phyloP scores from a whole-genome alignment of 2,329 filamentous ascomycete species.

The Dactylellina cionopaga region DNA sequence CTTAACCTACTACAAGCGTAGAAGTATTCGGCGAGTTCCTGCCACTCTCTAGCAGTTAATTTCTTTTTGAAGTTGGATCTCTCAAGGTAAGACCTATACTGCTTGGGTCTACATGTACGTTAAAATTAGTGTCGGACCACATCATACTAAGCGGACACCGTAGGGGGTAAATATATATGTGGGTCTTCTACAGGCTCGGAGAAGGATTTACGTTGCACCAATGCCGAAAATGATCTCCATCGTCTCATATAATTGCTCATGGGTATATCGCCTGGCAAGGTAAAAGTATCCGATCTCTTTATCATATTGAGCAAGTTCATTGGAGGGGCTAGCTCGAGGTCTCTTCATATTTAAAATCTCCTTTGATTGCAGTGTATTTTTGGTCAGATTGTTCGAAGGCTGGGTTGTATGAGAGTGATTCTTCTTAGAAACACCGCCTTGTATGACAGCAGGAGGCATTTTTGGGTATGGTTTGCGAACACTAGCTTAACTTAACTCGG shows the following conservation, averaged over 20 bases:
- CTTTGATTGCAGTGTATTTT: background rate
- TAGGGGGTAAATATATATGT: background rate
- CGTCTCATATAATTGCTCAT: background rate
- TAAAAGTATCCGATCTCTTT: conserved; percentile 19
- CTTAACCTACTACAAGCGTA: background rate
- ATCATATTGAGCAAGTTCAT: background rate
- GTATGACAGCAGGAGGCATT: no score
- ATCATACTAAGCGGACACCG: background rate
- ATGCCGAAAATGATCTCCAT: conserved; percentile 14
- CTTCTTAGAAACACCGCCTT: background rate
- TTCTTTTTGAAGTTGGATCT: conserved; percentile 1
- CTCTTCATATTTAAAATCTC: background rate
- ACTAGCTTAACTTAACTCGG: no score
- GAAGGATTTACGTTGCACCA: conserved; percentile 9
- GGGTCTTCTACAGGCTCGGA: background rate
- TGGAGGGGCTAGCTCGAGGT: background rate
- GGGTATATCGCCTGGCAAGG: conserved; percentile 1
- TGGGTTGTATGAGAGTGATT: background rate
- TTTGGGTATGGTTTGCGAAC: no score
- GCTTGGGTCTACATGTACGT: background rate
- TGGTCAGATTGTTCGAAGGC: background rate
- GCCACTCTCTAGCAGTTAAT: conserved; percentile 2
- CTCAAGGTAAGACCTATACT: conserved; percentile 3
- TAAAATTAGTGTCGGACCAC: background rate
- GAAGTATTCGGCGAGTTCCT: background rate